Base-by-base conservation (phyloP, 306 rosid genomes). In the Cicer arietinum region DNA sequence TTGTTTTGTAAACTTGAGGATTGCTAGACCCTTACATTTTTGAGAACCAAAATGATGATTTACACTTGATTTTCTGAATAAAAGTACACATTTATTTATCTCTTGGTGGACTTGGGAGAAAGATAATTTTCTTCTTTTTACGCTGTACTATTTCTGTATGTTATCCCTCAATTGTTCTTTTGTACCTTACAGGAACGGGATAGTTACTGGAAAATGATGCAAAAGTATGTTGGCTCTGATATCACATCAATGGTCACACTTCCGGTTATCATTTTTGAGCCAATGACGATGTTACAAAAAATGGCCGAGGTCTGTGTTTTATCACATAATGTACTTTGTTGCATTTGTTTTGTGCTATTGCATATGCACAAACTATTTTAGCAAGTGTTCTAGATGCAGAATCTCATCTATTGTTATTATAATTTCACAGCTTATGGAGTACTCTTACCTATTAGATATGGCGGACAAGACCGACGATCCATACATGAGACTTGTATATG, bases 141-240 rank as follows among this genome's bases (percentile, higher is more conserved):
- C 43, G 9, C 41, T 70, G 76, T 37, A 7, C 57, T 65, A 40
- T 71, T 46, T 58, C 30, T 67, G 47, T 42, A 25, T 60, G 59
- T 65, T 74, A 67, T 58, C 46, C 75, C 54, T 67, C 74, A 60
- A 64, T 17, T 57, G 54, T 77, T 76, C 65, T 53, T 45, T 68
- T 67, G 16, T 58, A 3, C 76, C 44, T 43, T 22, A 11, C 79
- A 94, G 99, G 99, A 94, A 8, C 87, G 96, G 14, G 99, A 94
- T 63, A 76, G 98, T 88, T 90, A 94, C 86, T 94, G 96, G 96
- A 92, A 85, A 89, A 90, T 90, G 93, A 94, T 94, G 97, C 96
- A 94, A 22, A 84, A 89, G 76, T 94, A 94, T 83, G 78, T 94
- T 42, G 99, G 99, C 12, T 84, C 96, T 43, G 99, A 94, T 78